Evolutionary conservation across 2,329 filamentous ascomycete species (phyloP).

Genomic region (Penicillium sp.): DNA sequence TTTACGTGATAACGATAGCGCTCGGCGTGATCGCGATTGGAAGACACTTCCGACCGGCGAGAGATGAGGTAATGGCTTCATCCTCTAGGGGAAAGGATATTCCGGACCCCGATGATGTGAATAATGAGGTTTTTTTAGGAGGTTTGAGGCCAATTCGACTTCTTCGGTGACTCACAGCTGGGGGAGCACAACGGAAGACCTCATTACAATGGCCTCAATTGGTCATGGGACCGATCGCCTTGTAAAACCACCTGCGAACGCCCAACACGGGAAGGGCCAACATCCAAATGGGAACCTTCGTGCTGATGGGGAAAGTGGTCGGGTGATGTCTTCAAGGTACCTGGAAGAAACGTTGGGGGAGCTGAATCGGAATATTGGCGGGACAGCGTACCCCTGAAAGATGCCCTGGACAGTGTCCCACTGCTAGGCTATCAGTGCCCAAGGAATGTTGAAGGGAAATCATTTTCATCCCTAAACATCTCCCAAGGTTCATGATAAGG

Average conservation of each 20-base stretch:
- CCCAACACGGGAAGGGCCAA: background rate
- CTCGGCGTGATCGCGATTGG: conserved; percentile 24
- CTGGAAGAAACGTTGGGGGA: background rate
- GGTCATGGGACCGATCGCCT: background rate
- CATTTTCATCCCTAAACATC: background rate
- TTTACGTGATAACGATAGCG: conserved; percentile 24
- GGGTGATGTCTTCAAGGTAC: conserved; percentile 5
- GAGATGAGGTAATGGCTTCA: conserved; percentile 19
- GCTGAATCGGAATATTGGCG: background rate
- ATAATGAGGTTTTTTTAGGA: background rate
- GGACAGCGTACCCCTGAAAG: background rate
- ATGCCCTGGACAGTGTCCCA: background rate
- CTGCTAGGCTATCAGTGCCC: background rate
- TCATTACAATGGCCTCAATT: background rate
- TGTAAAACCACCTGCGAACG: background rate
- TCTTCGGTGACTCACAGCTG: background rate
- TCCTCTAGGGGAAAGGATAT: conserved; percentile 13
- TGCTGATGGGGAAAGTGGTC: conserved; percentile 3
- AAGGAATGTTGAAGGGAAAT: background rate
- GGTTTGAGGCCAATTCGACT: background rate
- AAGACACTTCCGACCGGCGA: conserved; percentile 18
- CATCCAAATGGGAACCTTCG: background rate
- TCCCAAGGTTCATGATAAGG: background rate
- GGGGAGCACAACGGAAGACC: background rate
- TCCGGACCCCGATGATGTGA: conserved; percentile 1